Percentiles rank a stretch among this genome's conserved stretches.
Evolutionary conservation across 331 rosid genomes (phyloP).

Genomic region (Malus hybrid): DNA sequence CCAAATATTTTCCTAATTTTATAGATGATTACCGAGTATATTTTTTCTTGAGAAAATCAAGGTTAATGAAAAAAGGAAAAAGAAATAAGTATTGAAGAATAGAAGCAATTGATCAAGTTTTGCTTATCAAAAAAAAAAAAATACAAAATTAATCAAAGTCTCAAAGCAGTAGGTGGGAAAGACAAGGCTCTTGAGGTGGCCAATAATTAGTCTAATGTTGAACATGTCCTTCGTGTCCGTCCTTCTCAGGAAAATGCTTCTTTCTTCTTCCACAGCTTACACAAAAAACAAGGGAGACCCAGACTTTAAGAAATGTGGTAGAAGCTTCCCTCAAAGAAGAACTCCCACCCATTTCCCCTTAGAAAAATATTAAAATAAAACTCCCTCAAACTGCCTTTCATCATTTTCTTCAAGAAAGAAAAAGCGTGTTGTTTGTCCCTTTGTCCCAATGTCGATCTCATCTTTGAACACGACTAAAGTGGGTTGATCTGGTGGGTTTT

Average conservation of each 20-base stretch:
- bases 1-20: neutral
- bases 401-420: conserved; percentile 26
- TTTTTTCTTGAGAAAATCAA: neutral
- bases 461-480: conserved; percentile 5
- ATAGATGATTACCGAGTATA: neutral
- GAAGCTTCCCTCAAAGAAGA: conserved; percentile 14
- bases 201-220: neutral
- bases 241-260: neutral
- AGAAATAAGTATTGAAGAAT: conserved; percentile 15
- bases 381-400: neutral
- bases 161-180: conserved; percentile 35
- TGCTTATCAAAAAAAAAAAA: neutral
- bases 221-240: neutral
- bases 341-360: conserved; percentile 1
- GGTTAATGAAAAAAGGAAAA: neutral
- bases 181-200: conserved; percentile 17
- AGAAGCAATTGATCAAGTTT: conserved; percentile 28
- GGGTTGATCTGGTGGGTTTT: neutral
- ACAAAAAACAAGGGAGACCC: neutral
- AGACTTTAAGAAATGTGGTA: neutral
- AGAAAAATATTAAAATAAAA: neutral
- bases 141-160: neutral
- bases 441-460: neutral
- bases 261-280: neutral
- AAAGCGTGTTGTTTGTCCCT: conserved; percentile 16